Evolutionary conservation across 2,329 filamentous ascomycete genomes (phyloP).

Genomic region (Tolypocladium nubicola): DNA sequence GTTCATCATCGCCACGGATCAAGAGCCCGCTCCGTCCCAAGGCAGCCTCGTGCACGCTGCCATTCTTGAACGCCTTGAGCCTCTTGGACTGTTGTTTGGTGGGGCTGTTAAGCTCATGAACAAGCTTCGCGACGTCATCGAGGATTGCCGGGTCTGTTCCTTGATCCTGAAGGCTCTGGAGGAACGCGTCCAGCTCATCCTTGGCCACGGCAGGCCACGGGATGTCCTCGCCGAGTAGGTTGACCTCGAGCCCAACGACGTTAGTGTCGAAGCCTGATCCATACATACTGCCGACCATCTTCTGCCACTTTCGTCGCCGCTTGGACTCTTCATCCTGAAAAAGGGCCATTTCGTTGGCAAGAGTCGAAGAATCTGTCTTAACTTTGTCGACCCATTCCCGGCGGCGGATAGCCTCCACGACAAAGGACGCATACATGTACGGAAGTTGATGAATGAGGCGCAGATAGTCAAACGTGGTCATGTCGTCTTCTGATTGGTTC

Average conservation of each 20-base stretch:
- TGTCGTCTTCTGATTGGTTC: conserved; percentile 62
- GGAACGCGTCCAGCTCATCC: conserved; percentile 66
- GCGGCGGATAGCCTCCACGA: conserved; percentile 75
- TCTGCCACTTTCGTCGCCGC: conserved; percentile 81
- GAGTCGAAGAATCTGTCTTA: conserved; percentile 70
- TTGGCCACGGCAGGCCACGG: conserved; percentile 70
- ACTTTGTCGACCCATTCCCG: conserved; percentile 90
- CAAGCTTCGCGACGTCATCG: conserved; percentile 62
- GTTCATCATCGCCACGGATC: conserved; percentile 78
- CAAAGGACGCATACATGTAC: conserved; percentile 78
- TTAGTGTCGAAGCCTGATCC: conserved; percentile 57
- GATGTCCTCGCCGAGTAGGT: conserved; percentile 66
- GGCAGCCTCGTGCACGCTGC: conserved; percentile 83
- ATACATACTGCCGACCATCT: conserved; percentile 67
- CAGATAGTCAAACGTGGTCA: conserved; percentile 72
- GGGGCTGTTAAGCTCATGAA: conserved; percentile 70
- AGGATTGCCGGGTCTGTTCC: conserved; percentile 56
- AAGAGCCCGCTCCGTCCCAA: conserved; percentile 80
- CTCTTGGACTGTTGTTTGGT: conserved; percentile 80
- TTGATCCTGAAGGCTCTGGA: conserved; percentile 53
- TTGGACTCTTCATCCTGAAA: conserved; percentile 91
- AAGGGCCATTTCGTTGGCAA: conserved; percentile 86
- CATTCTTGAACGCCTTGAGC: conserved; percentile 91
- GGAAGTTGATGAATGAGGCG: conserved; percentile 74
- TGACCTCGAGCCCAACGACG: conserved; percentile 73